phyloP scores from a whole-genome alignment of 352 stramenopile species.

The Pythium graminicola region DNA sequence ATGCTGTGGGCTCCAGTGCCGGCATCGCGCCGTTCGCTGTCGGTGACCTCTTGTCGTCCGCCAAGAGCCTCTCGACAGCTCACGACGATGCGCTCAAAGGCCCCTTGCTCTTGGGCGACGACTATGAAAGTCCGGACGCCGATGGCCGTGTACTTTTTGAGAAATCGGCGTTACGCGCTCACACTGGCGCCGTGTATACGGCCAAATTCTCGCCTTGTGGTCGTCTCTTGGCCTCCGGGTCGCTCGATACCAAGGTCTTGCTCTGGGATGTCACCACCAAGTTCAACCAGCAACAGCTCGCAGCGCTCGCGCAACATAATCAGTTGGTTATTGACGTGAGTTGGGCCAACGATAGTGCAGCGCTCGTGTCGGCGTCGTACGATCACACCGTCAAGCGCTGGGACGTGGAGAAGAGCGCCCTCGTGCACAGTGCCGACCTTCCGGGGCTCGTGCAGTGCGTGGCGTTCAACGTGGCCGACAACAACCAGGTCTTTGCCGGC shows the following conservation, averaged over 20 bases:
- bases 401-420: constrained; percentile 75
- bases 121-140: constrained; percentile 38
- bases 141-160: constrained; percentile 67
- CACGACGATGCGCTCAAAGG: constrained; percentile 31
- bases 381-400: constrained; percentile 86
- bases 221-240: constrained; percentile 68
- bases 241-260: constrained; percentile 76
- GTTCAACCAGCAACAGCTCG: constrained; percentile 83
- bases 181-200: constrained; percentile 78
- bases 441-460: constrained; percentile 81
- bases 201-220: constrained; percentile 83
- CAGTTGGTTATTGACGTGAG: constrained; percentile 85
- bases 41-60: constrained; percentile 49
- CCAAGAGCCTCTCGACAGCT: constrained; percentile 28
- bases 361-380: constrained; percentile 74
- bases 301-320: constrained; percentile 59
- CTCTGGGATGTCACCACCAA: constrained; percentile 86
- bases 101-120: constrained; percentile 35
- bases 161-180: constrained; percentile 72
- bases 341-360: constrained; percentile 72
- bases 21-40: constrained; percentile 58
- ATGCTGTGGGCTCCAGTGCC: constrained; percentile 16
- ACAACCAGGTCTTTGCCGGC: constrained; percentile 73
- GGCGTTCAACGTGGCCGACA: constrained; percentile 74
- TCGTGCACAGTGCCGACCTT: constrained; percentile 58